phyloP scores from a whole-genome alignment of 139 green algal species.

The Spirogloea muscicola region DNA sequence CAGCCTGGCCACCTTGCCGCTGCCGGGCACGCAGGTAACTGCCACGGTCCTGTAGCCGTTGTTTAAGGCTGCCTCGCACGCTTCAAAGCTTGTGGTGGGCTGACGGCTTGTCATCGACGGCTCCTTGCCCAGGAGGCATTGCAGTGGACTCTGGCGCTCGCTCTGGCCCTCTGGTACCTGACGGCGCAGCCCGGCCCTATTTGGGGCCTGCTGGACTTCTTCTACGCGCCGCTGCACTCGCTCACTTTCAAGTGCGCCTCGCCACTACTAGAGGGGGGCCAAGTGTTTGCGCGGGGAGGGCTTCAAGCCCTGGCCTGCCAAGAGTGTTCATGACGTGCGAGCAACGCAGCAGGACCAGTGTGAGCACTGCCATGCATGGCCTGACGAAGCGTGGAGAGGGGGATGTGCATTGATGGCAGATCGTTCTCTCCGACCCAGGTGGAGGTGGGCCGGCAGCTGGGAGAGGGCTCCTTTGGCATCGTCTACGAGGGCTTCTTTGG shows the following conservation, averaged over 20 bases:
- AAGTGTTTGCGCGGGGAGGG: neutral
- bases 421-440: neutral
- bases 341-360: neutral
- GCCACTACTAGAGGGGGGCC: neutral
- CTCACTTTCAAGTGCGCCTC: neutral
- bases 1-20: no score
- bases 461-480: slow-evolving; percentile 36
- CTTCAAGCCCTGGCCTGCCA: neutral
- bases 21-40: no score
- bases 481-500: slow-evolving; percentile 37
- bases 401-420: neutral
- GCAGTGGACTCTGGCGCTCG: neutral
- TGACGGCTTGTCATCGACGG: no score
- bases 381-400: neutral
- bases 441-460: slow-evolving; percentile 20
- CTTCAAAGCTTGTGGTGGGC: no score
- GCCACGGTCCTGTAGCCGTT: no score
- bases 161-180: slow-evolving; percentile 2
- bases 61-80: no score
- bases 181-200: slow-evolving; percentile 3
- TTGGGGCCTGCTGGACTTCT: slow-evolving; percentile 27
- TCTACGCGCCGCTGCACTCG: slow-evolving; percentile 15
- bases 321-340: neutral
- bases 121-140: no score
- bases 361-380: neutral